These are phyloP conservation scores for Gynochthodes officinalis DNA, from an alignment of 257 asterid species.

Conservation along the genomic window DNA sequence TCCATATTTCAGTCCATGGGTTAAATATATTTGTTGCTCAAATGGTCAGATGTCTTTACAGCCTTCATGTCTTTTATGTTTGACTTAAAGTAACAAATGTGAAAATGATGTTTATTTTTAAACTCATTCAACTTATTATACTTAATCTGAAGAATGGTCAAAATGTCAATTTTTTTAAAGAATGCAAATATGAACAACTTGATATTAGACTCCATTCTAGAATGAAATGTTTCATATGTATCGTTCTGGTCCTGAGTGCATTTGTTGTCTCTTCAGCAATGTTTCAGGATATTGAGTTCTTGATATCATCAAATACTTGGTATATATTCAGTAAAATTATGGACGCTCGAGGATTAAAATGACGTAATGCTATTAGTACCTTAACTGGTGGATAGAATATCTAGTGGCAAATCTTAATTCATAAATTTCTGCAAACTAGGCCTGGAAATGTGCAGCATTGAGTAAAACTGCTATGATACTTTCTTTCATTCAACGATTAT, in stretches of 20 bases:
- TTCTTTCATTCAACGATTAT: neutral
- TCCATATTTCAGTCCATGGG: constrained; percentile 96
- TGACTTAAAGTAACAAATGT: neutral
- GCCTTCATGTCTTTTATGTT: neutral
- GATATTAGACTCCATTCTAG: neutral
- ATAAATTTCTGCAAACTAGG: neutral
- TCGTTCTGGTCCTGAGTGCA: neutral
- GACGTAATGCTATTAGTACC: neutral
- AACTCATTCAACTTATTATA: neutral
- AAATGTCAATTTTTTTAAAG: neutral
- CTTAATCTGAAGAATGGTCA: neutral
- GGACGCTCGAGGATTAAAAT: neutral
- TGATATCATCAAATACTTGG: neutral
- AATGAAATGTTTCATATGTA: neutral
- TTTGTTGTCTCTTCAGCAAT: neutral
- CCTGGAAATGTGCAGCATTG: neutral
- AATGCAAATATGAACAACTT: neutral
- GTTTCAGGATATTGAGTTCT: neutral
- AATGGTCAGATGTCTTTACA: constrained; percentile 43
- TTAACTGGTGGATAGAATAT: neutral
- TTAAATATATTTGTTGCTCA: constrained; percentile 91
- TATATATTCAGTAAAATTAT: neutral
- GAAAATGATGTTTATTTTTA: neutral
- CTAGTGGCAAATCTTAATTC: neutral
- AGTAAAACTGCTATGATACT: neutral